Conservation (phyloP, 495 filamentous ascomycete species). For the Penicillium ucsense region DNA sequence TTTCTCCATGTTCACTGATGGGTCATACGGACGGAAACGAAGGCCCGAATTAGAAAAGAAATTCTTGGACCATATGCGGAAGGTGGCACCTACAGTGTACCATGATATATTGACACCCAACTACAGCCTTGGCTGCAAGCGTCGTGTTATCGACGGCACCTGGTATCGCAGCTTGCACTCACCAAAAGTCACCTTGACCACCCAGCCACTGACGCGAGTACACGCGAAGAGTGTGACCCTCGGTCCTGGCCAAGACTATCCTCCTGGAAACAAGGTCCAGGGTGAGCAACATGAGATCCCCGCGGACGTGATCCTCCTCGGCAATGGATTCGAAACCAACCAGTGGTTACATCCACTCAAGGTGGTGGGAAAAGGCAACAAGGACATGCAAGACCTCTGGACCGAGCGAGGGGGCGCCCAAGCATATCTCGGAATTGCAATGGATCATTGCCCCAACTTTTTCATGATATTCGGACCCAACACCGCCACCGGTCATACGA, state of each 20-base stretch:
- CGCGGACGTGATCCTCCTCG: constrained; percentile 51
- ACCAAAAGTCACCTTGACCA: constrained; percentile 47
- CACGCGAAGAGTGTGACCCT: constrained; percentile 41
- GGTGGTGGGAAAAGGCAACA: constrained; percentile 35
- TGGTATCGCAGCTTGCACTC: constrained; percentile 48
- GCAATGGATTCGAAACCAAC: constrained; percentile 45
- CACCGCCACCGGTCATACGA: constrained; percentile 53
- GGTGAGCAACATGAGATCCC: constrained; percentile 35
- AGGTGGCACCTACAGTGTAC: constrained; percentile 46
- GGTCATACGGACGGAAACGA: constrained; percentile 18
- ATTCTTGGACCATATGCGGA: constrained; percentile 39
- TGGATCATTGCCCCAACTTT: constrained; percentile 61
- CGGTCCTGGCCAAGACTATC: constrained; percentile 42
- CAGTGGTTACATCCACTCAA: constrained; percentile 28
- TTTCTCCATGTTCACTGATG: constrained; percentile 23
- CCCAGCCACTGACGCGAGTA: constrained; percentile 40
- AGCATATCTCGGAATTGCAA: constrained; percentile 53
- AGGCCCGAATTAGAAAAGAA: constrained; percentile 22
- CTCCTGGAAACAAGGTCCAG: constrained; percentile 19
- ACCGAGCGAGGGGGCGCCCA: constrained; percentile 49
- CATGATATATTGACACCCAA: constrained; percentile 54
- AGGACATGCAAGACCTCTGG: constrained; percentile 44
- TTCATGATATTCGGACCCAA: constrained; percentile 62
- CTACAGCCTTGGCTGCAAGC: constrained; percentile 54
- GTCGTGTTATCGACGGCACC: constrained; percentile 44